phyloP scores from a whole-genome alignment of 2,329 filamentous ascomycete species.

The Furcasterigmium furcatum region DNA sequence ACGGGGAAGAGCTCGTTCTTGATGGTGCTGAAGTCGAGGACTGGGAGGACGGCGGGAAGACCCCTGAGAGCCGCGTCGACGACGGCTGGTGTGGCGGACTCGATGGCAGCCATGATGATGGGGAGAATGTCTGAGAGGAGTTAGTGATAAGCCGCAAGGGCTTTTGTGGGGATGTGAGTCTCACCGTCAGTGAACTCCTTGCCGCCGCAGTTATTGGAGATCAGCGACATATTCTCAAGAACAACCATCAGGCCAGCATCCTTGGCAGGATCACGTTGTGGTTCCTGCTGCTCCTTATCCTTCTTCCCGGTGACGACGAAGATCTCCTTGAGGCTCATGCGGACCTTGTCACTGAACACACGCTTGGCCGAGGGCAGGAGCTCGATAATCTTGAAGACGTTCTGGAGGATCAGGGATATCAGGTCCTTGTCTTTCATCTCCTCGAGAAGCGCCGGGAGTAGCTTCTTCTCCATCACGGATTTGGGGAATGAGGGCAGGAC shows the following conservation, averaged over 20 bases:
- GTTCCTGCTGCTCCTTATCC: constrained; percentile 36
- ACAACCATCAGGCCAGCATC: constrained; percentile 92
- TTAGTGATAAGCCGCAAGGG: neutral
- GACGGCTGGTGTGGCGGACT: constrained; percentile 84
- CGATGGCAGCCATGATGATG: constrained; percentile 77
- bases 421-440: constrained; percentile 92
- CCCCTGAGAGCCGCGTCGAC: constrained; percentile 82
- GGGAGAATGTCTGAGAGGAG: constrained; percentile 71
- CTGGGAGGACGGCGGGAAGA: constrained; percentile 75
- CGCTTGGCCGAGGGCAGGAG: constrained; percentile 74
- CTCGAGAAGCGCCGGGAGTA: constrained; percentile 83
- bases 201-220: constrained; percentile 78
- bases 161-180: constrained; percentile 19
- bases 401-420: constrained; percentile 80
- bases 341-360: constrained; percentile 79
- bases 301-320: constrained; percentile 60
- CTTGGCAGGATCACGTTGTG: constrained; percentile 66
- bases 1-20: constrained; percentile 96
- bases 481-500: constrained; percentile 91
- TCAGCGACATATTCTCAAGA: constrained; percentile 74
- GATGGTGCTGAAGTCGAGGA: constrained; percentile 93
- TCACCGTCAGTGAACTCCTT: constrained; percentile 92
- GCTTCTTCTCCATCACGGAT: constrained; percentile 91
- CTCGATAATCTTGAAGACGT: constrained; percentile 85
- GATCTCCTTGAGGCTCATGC: constrained; percentile 80